Conservation (phyloP, 805 yeast genomes). For the Candida morakotiae region DNA sequence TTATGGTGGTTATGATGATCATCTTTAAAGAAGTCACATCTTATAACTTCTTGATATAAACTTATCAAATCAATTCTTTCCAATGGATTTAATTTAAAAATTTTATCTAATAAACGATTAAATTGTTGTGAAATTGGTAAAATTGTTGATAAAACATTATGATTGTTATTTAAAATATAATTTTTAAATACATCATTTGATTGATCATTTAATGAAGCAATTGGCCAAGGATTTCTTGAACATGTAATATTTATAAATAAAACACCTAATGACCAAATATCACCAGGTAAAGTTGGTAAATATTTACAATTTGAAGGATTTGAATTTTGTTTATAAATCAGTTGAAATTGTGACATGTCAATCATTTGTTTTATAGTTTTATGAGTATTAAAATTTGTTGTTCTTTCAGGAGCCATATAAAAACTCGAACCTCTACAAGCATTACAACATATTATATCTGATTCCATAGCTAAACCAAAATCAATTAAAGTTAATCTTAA, state of each 20-base stretch:
- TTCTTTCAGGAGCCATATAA: slow-evolving; percentile 90
- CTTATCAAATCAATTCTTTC: slow-evolving; percentile 39
- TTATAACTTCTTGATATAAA: slow-evolving; percentile 35
- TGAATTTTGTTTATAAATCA: slow-evolving; percentile 9
- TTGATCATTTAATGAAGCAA: slow-evolving; percentile 60
- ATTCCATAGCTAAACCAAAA: slow-evolving; percentile 80
- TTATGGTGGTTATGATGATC: background rate
- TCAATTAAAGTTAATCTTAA: slow-evolving; percentile 66
- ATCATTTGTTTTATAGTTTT: slow-evolving; percentile 20
- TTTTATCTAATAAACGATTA: slow-evolving; percentile 44
- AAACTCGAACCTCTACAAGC: slow-evolving; percentile 83
- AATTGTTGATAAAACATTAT: slow-evolving; percentile 53
- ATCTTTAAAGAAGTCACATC: slow-evolving; percentile 29
- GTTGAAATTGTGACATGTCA: slow-evolving; percentile 25
- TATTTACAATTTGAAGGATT: slow-evolving; percentile 24
- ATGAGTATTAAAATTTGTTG: slow-evolving; percentile 41
- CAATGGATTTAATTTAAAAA: slow-evolving; percentile 46
- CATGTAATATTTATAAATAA: slow-evolving; percentile 77
- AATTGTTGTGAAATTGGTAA: slow-evolving; percentile 70
- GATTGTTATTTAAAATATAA: slow-evolving; percentile 53
- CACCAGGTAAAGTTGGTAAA: slow-evolving; percentile 73
- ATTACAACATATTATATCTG: slow-evolving; percentile 54
- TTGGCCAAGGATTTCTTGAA: slow-evolving; percentile 87
- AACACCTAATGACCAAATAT: slow-evolving; percentile 79
- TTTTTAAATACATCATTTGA: slow-evolving; percentile 53